Evolutionary conservation across 2,329 filamentous ascomycete species (phyloP), one percentile per base, ranked within the genome.

Genomic region (Ophiostoma angusticollis): DNA sequence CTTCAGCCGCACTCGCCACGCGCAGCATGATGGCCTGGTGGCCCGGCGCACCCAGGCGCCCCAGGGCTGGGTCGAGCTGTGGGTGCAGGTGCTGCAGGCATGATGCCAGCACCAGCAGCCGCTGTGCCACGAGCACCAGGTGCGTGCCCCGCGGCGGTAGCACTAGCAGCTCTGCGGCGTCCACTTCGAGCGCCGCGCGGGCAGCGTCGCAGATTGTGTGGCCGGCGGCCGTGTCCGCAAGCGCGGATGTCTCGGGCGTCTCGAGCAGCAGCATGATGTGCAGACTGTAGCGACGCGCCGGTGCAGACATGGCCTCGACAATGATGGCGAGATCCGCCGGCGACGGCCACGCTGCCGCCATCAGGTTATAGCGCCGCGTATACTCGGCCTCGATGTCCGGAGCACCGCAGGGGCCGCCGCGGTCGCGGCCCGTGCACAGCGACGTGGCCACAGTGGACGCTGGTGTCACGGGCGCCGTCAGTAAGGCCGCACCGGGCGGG

Each of bases 91-190:
- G 33, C 33, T 61, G 58, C 16, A 62, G 45, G 17, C 53, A 54
- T n/a, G 43, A 50, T 5, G 48, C 58, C 8, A 60, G 42, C 12
- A 52, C 39, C 11, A 62, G 45, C 12, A 62, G 53, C 30, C 49
- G 52, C 27, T 52, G 51, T 5, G 58, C 59, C 14, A 62, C 47
- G 3, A 56, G 42, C 6, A 59, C 52, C 3, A 58, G 58, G 41
- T 62, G 44, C 3, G 39, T 9, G 5, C 42, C 42, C 1, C 13
- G 8, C 2, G 42, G 42, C 2, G 42, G 42, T 5, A 45, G 17
- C 9, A 39, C 18, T 3, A 45, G 22, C 7, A 42, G 6, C 7
- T 25, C 23, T 7, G 23, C 23, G 12, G 23, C 23, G 23, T n/a
- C n/a, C n/a, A n/a, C n/a, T n/a, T n/a, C n/a, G n/a, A n/a, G n/a